phyloP scores from a whole-genome alignment of 805 yeast genomes.

The Sungouiozyma ichnusensis region DNA sequence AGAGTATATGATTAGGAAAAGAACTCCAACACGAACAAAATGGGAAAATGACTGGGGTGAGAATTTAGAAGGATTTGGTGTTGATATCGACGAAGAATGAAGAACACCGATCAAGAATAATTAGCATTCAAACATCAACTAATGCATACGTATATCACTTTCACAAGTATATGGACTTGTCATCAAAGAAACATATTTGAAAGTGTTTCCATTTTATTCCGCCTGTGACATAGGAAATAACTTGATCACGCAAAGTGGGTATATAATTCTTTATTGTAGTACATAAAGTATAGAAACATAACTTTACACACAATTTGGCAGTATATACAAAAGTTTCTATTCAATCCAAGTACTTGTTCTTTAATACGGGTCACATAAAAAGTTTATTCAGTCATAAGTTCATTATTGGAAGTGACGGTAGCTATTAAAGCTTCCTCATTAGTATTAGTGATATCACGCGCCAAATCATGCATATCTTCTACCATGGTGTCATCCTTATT shows the following conservation, averaged over 20 bases:
- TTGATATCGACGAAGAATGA: conserved; percentile 58
- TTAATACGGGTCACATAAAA: neutral
- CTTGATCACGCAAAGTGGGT: too few species aligned
- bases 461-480: too few species aligned
- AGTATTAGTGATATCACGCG: neutral
- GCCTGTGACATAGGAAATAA: too few species aligned
- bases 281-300: neutral
- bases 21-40: conserved; percentile 31
- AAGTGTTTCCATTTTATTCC: too few species aligned
- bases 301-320: neutral
- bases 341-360: neutral
- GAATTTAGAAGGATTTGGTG: conserved; percentile 74
- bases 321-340: neutral
- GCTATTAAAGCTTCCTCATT: neutral
- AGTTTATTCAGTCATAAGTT: neutral
- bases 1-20: conserved; percentile 26
- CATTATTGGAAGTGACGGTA: neutral
- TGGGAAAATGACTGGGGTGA: conserved; percentile 86
- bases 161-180: neutral
- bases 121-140: neutral
- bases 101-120: conserved; percentile 6
- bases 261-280: neutral
- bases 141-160: neutral
- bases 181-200: too few species aligned
- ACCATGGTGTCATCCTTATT: too few species aligned